These are phyloP conservation scores for Aegilops longissima DNA, from an alignment of 176 grass and related monocot species.

Conservation along the genomic window DNA sequence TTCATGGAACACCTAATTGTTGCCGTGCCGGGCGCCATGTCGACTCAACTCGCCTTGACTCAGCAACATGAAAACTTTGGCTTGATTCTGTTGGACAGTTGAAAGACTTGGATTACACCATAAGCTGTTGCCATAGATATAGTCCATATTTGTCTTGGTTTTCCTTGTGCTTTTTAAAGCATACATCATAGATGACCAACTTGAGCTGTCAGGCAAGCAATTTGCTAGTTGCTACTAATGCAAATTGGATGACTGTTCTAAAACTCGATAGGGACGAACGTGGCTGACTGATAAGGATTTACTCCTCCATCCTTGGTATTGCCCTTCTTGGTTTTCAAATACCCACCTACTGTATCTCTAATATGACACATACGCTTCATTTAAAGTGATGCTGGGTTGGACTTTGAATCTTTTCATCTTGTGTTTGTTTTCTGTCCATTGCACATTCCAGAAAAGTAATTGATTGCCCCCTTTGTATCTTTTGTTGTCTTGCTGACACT, in stretches of 20 bases:
- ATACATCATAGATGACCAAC: slow-evolving; percentile 14
- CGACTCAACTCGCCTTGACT: neutral
- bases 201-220: neutral
- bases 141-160: neutral
- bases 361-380: slow-evolving; percentile 1
- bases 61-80: neutral
- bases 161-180: neutral
- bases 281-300: neutral
- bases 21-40: neutral
- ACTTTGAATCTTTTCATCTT: slow-evolving; percentile 8
- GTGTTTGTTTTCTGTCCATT: slow-evolving; percentile 20
- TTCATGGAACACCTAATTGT: neutral
- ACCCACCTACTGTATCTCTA: neutral
- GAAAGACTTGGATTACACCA: neutral
- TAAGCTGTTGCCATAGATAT: neutral
- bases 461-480: neutral
- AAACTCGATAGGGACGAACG: neutral
- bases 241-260: neutral
- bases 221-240: neutral
- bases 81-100: neutral
- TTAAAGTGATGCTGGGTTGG: neutral
- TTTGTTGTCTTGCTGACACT: slow-evolving; percentile 4
- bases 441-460: slow-evolving; percentile 5
- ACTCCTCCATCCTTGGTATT: neutral
- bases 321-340: neutral